phyloP scores from a whole-genome alignment of 768 basidiomycete species.

The Cubamyces sp. region DNA sequence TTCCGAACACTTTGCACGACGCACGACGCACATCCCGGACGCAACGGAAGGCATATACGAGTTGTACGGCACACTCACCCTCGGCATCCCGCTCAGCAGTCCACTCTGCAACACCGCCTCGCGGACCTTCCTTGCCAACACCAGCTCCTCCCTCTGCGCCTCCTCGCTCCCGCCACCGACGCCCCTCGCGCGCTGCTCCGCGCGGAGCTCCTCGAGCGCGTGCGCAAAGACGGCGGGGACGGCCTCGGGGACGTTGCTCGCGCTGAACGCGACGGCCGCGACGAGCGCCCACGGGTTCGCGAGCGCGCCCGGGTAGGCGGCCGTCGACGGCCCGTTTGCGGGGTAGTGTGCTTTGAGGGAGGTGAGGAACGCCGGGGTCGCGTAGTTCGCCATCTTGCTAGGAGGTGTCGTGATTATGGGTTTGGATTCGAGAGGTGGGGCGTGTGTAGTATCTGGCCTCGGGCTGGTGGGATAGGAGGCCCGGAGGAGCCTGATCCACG shows the following conservation, averaged over 20 bases:
- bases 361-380: conserved; percentile 47
- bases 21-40: no score
- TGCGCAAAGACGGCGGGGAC: conserved; percentile 58
- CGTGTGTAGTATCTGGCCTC: no score
- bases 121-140: conserved; percentile 57
- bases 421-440: no score
- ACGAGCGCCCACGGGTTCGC: conserved; percentile 64
- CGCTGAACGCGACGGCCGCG: conserved; percentile 58
- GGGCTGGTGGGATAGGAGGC: no score
- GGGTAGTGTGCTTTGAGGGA: conserved; percentile 53
- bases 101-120: conserved; percentile 69
- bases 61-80: conserved; percentile 40
- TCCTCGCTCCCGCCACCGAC: conserved; percentile 1
- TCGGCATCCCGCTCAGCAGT: conserved; percentile 58
- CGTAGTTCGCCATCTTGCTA: conserved; percentile 39
- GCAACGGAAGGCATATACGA: background rate
- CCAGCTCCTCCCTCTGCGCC: conserved; percentile 40
- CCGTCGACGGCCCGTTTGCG: conserved; percentile 15
- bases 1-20: no score
- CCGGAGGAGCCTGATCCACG: no score
- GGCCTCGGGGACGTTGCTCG: conserved; percentile 61
- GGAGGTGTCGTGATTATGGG: no score
- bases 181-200: conserved; percentile 2
- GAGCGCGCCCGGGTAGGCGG: conserved; percentile 30
- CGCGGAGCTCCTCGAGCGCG: conserved; percentile 47